Percentiles rank a stretch among this genome's conserved stretches.
These are phyloP conservation scores for Eutrema yunnanense DNA, from an alignment of 345 rosid genomes.

Conservation along the genomic window DNA sequence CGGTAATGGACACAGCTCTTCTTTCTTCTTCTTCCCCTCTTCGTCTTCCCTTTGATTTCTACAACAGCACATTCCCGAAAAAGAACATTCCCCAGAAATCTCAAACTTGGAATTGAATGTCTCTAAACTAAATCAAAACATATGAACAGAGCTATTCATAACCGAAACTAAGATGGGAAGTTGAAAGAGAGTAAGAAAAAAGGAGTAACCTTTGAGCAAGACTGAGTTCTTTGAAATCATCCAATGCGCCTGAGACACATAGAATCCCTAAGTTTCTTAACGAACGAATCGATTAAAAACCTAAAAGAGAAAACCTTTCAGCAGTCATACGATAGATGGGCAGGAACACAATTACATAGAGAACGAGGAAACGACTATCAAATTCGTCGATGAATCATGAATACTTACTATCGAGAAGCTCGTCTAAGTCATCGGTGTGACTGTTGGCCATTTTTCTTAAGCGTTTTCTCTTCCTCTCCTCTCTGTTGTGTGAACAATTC, in stretches of 20 bases:
- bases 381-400: neutral
- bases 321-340: neutral
- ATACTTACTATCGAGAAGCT: conserved; percentile 81
- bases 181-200: neutral
- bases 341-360: neutral
- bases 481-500: neutral
- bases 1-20: conserved; percentile 42
- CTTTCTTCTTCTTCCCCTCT: conserved; percentile 21
- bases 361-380: neutral
- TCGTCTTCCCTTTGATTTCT: conserved; percentile 42
- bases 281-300: neutral
- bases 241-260: conserved; percentile 72
- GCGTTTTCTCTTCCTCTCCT: neutral
- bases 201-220: conserved; percentile 49
- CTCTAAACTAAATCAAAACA: neutral
- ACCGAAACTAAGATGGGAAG: neutral
- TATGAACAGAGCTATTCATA: neutral
- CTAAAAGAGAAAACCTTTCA: conserved; percentile 1
- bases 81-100: neutral
- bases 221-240: conserved; percentile 87
- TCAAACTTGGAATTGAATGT: neutral
- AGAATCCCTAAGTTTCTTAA: neutral
- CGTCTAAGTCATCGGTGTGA: conserved; percentile 79
- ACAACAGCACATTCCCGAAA: neutral
- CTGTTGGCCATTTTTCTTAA: conserved; percentile 39